Conservation (phyloP, 1,139 yeast genomes). For the Lodderomyces elongisporus region DNA sequence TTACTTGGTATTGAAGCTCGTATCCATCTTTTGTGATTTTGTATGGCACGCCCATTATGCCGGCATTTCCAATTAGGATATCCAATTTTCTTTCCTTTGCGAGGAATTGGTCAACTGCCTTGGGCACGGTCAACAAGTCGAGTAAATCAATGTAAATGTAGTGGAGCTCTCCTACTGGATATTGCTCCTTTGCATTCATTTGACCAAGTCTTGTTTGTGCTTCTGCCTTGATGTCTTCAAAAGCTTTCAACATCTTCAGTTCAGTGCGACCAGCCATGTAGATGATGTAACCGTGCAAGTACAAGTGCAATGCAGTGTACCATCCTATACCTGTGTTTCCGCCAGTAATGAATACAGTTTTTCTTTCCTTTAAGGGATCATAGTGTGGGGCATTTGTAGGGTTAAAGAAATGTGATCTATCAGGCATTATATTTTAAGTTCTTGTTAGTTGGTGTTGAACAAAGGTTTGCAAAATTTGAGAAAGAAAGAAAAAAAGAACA, state of each 20-base stretch:
- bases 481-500: too few relatives aligned
- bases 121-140: conserved; percentile 26
- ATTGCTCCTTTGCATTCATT: conserved; percentile 12
- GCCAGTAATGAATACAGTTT: conserved; percentile 43
- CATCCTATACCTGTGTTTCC: conserved; percentile 45
- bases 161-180: conserved; percentile 25
- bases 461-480: too few relatives aligned
- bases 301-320: conserved; percentile 38
- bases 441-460: too few relatives aligned
- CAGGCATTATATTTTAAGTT: conserved; percentile 17
- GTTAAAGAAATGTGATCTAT: conserved; percentile 12
- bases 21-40: conserved; percentile 32
- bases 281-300: conserved; percentile 39
- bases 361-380: conserved; percentile 32
- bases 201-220: conserved; percentile 15
- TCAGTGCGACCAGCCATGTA: conserved; percentile 41
- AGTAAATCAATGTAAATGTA: conserved; percentile 30
- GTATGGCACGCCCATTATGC: conserved; percentile 37
- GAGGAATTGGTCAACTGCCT: conserved; percentile 25
- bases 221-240: conserved; percentile 28
- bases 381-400: conserved; percentile 29
- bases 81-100: conserved; percentile 25
- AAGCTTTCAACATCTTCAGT: conserved; percentile 31
- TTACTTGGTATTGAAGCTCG: conserved; percentile 42
- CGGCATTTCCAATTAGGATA: conserved; percentile 39